Base-by-base conservation (phyloP, 163 green algal species). In the Botryococcus braunii region DNA sequence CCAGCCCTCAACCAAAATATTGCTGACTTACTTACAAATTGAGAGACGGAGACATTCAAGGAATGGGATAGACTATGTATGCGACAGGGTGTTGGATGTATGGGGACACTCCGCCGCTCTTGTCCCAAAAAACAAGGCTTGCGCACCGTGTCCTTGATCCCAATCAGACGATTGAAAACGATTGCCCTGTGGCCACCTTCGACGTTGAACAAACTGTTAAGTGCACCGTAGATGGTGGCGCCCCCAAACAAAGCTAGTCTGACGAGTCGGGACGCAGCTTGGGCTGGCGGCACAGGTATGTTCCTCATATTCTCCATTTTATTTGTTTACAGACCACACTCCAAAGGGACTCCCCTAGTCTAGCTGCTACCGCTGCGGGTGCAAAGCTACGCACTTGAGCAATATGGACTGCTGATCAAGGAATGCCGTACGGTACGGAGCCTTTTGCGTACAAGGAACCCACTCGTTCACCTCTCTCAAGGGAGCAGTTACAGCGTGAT, bases 171-270 rank as follows among this genome's bases (percentile, higher is more conserved):
- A 75, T 99, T 99, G 85, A 98, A 99, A 3, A 99, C 90, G 55
- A 99, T 96, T 5, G 90, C 95, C n/a, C 95, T 84, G 78, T 99
- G 92, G 64, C 94, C 94, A 70, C 94, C 94, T 76, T 99, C 95
- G 39, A 99, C 95, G 78, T 97, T 99, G 82, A 98, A 99, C 3
- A 99, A 66, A 56, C 73, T 88, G 81, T 98, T 91, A 5, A 83
- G 77, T 8, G 79, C 66, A 8, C 81, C 89, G 55, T 94, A 98
- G 0, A 92, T 62, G 6, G 72, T 72, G 29, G 79, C 82, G 29
- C 79, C 82, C 2, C 82, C 82, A 7, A 86, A 23, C 4, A 83
- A 23, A 1, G 82, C 55, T 4, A 82, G 39, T 5, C 59, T 63
- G 11, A 69, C 74, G 35, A 86, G 70, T 29, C 67, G 48, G 27